phyloP scores from a whole-genome alignment of 129 eudicot species.

The Tagetes patula region DNA sequence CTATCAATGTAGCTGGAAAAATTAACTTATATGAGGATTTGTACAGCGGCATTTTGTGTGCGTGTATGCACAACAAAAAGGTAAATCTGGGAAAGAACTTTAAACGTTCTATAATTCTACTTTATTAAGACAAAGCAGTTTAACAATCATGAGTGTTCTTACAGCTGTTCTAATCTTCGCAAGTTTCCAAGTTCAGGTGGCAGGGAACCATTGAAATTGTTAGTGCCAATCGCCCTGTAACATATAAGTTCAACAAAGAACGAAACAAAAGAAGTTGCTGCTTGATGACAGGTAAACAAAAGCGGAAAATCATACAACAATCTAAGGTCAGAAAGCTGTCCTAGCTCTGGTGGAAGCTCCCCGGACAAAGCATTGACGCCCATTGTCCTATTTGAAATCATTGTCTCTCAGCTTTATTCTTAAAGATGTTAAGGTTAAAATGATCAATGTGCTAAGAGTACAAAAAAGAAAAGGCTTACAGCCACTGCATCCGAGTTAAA shows the following conservation, averaged over 20 bases:
- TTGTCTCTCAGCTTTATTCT: slow-evolving; percentile 6
- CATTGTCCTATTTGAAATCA: slow-evolving; percentile 38
- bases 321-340: slow-evolving; percentile 55
- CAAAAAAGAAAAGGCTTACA: slow-evolving; percentile 45
- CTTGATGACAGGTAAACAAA: background rate
- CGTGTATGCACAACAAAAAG: background rate
- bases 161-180: slow-evolving; percentile 46
- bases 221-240: slow-evolving; percentile 52
- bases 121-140: background rate
- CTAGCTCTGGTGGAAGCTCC: slow-evolving; percentile 61
- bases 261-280: background rate
- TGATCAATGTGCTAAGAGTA: background rate
- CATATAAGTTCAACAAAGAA: background rate
- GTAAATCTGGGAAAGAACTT: background rate
- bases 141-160: slow-evolving; percentile 35
- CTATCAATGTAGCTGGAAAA: slow-evolving; percentile 70
- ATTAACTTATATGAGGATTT: slow-evolving; percentile 11
- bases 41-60: background rate
- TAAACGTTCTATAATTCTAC: background rate
- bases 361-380: slow-evolving; percentile 82
- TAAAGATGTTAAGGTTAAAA: background rate
- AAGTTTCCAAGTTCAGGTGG: slow-evolving; percentile 74
- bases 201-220: slow-evolving; percentile 67
- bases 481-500: slow-evolving; percentile 62
- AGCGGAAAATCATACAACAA: slow-evolving; percentile 9